A percentile compares a stretch with the other conserved stretches of the same genome.
Evolutionary conservation across 1,139 yeast genomes (phyloP).

Genomic region (Hansenula sp.): DNA sequence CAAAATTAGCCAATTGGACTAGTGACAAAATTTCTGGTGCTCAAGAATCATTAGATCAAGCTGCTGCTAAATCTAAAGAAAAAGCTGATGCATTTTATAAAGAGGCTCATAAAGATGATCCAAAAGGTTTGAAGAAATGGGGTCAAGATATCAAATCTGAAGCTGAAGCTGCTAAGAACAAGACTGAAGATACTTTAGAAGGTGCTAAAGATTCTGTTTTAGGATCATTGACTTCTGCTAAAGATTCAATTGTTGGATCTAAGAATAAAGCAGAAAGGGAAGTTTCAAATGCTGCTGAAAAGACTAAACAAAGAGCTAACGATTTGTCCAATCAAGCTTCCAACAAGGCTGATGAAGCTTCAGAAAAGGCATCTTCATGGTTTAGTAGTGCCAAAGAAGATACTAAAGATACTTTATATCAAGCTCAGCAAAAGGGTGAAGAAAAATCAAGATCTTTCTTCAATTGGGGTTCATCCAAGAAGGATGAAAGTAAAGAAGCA

Average conservation of each 20-base stretch:
- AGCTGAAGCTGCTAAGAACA: conserved; percentile 30
- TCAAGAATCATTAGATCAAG: conserved; percentile 20
- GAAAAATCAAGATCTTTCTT: neutral
- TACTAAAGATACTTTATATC: conserved; percentile 16
- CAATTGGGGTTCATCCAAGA: conserved; percentile 12
- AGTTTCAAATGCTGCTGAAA: conserved; percentile 15
- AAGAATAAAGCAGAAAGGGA: conserved; percentile 14
- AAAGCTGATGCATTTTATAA: conserved; percentile 35
- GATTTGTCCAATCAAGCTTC: neutral
- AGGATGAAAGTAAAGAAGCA: conserved; percentile 18
- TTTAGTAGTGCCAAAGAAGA: conserved; percentile 14
- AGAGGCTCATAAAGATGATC: conserved; percentile 30
- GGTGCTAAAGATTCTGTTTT: conserved; percentile 27
- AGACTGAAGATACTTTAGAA: conserved; percentile 34
- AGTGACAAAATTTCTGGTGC: conserved; percentile 22
- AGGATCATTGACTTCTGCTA: conserved; percentile 7
- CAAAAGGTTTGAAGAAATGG: conserved; percentile 11
- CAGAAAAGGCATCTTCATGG: conserved; percentile 16
- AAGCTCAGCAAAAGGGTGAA: conserved; percentile 17
- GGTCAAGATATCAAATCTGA: conserved; percentile 24
- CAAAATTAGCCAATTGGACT: conserved; percentile 21
- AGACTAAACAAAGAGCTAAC: conserved; percentile 7
- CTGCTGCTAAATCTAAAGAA: conserved; percentile 23
- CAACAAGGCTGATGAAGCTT: conserved; percentile 6
- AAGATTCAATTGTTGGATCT: conserved; percentile 11